Evolutionary conservation across 495 filamentous ascomycete species (phyloP).

Genomic region (Podospora didyma): DNA sequence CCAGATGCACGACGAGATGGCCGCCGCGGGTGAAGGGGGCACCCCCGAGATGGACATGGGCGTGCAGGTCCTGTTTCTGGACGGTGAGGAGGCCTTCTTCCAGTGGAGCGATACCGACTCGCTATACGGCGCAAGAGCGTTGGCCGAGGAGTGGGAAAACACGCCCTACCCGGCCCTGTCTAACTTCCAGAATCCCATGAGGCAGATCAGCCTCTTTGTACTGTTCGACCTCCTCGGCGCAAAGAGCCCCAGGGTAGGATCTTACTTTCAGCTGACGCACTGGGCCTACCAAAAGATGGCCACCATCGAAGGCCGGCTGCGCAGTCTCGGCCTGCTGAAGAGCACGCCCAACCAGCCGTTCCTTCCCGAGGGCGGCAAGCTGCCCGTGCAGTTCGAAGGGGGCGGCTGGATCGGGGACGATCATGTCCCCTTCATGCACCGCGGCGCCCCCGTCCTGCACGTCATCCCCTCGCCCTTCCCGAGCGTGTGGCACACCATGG

Average conservation of each 20-base stretch:
- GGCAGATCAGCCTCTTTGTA: constrained; percentile 77
- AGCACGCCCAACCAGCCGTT: constrained; percentile 31
- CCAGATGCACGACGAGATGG: constrained; percentile 36
- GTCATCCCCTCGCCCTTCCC: constrained; percentile 80
- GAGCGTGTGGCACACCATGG: constrained; percentile 71
- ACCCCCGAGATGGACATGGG: constrained; percentile 48
- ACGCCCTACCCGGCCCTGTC: constrained; percentile 64
- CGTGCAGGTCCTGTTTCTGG: constrained; percentile 79
- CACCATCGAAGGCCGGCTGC: constrained; percentile 62
- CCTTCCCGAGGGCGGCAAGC: constrained; percentile 51
- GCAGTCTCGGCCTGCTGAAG: constrained; percentile 40
- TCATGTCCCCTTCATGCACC: constrained; percentile 75
- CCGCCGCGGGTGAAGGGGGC: constrained; percentile 28
- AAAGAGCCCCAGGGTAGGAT: constrained; percentile 61
- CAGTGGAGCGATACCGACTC: constrained; percentile 72
- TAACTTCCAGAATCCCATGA: constrained; percentile 63
- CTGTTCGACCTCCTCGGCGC: constrained; percentile 83
- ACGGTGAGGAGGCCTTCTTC: constrained; percentile 87
- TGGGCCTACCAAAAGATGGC: constrained; percentile 82
- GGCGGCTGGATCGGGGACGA: constrained; percentile 61
- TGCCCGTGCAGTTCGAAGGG: constrained; percentile 38
- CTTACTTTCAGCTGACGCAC: constrained; percentile 79
- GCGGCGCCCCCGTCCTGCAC: constrained; percentile 80
- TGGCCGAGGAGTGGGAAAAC: constrained; percentile 74
- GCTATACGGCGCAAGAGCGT: constrained; percentile 72